Base-by-base conservation (phyloP, 2,329 filamentous ascomycete genomes). In the Huntiella moniliformis region DNA sequence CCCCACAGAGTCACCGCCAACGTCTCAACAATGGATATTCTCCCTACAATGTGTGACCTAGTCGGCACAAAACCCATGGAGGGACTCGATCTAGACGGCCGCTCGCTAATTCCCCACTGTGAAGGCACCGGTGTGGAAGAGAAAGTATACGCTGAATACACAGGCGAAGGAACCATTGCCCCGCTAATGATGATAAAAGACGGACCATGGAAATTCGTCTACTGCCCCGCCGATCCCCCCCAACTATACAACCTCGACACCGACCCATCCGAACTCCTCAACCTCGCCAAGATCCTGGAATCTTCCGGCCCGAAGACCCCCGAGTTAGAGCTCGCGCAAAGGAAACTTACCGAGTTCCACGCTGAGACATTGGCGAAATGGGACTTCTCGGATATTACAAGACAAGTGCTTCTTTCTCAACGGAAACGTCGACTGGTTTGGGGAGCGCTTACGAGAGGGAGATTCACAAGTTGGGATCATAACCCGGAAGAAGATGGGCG, bases 101-200 rank as follows among this genome's bases (percentile, higher is more conserved):
- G 76, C 31, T 91, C 82, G 36, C 69, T 95, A 53, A 63, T 87
- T 50, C 83, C 83, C n/a, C 80, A 88, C 56, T 68, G 92, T 32
- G 66, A 78, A 54, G 75, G 74, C 43, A 35, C 58, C 47, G 63
- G 63, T 16, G 61, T 73, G n/a, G 77, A 80, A 50, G 86, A 95
- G 59, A 91, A 82, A 8, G 86, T 91, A n/a, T 81, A 88, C 55
- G 86, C 85, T 50, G 87, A 95, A 64, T 95, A 95, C 65, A 93
- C 88, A 57, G 87, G 85, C 42, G 87, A 95, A 63, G 87, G 87
- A 41, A 94, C 87, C 1, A 70, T 93, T 47, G 78, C 82, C 4
- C 87, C 87, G 1, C 73, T 92, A 47, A 84, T 93, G 70, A 95
- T 95, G 87, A 95, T 95, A 57, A 78, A 82, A 48, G 79, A 85